A percentile compares a stretch with the other conserved stretches of the same genome.
Evolutionary conservation across 2,329 filamentous ascomycete genomes (phyloP).

Genomic region (Pestalotiopsis sp.): DNA sequence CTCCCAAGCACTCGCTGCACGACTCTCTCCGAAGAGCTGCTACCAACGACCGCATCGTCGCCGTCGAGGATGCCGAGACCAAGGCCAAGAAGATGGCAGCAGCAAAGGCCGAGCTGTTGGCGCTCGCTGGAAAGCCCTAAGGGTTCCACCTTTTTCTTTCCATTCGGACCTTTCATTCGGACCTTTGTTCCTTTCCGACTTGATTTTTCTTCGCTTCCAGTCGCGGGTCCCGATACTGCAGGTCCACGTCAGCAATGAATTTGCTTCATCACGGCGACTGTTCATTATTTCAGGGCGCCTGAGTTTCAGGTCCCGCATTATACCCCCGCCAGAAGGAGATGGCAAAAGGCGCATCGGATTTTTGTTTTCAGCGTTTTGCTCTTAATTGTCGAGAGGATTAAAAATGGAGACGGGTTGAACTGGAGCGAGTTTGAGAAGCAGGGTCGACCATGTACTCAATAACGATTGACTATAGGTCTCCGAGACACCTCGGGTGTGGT

Average conservation of each 20-base stretch:
- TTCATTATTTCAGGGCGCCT: background rate
- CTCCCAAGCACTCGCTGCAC: slow-evolving; percentile 29
- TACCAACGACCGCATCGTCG: slow-evolving; percentile 8
- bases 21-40: slow-evolving; percentile 30
- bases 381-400: background rate
- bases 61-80: slow-evolving; percentile 34
- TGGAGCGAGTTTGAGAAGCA: background rate
- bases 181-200: background rate
- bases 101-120: slow-evolving; percentile 50
- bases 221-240: slow-evolving; percentile 31
- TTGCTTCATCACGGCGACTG: background rate
- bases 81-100: slow-evolving; percentile 45
- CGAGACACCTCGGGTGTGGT: background rate
- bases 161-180: background rate
- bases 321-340: slow-evolving; percentile 16
- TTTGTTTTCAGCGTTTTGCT: slow-evolving; percentile 13
- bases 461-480: background rate
- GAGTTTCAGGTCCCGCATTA: slow-evolving; percentile 21
- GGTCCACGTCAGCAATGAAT: slow-evolving; percentile 7
- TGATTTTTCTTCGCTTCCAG: background rate
- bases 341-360: slow-evolving; percentile 20
- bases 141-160: background rate
- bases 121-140: slow-evolving; percentile 27
- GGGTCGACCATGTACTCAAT: background rate
- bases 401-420: background rate